Evolutionary conservation across 164 flowering plant genomes (phyloP), one percentile per base, ranked within the genome.

Genomic region (Tetrastigma voinierianum): DNA sequence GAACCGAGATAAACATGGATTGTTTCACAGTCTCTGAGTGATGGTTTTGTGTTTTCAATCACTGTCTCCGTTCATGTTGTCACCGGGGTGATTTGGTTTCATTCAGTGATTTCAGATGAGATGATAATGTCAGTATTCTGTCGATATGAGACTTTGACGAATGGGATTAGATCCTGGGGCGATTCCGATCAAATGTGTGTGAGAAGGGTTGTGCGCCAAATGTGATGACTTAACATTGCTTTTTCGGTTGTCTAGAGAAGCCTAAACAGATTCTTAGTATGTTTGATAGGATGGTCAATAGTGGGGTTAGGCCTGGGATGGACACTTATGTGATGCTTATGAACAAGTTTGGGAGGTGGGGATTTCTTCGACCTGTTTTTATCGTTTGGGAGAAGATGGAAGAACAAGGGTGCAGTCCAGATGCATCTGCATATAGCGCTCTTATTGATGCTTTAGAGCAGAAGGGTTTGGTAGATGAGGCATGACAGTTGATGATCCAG

Each of bases 341-440:
- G 74, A 87, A 83, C 77, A 95, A 89, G 75, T 95, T 92, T 81
- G 96, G 94, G 70, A 82, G 90, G 60, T 95, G 94, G 97, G 99
- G 97, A 13, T 95, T 89, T 76, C 96, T 95, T n/a, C n/a, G 93
- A 51, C 91, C 90, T 0, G 86, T n/a, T 86, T 65, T 87, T 59
- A n/a, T 76, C 10, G 75, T 90, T 15, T 95, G 99, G 97, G 72
- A 87, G 64, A 88, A 80, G 79, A 95, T 95, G 97, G 76, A 81
- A 74, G 85, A 89, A 55, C 86, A 76, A 44, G 91, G 96, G 2
- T 76, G 78, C 60, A 86, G 93, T 69, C 99, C 97, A 0, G 81
- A 87, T 77, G 92, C 73, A 59, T n/a, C n/a, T 94, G 4, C 90
- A 90, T 70, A 87, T 86, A 81, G 97, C 96, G 8, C n/a, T n/a